These are phyloP conservation scores for Pseudocercospora cruenta DNA, from an alignment of 2,329 filamentous ascomycete genomes.

Conservation along the genomic window DNA sequence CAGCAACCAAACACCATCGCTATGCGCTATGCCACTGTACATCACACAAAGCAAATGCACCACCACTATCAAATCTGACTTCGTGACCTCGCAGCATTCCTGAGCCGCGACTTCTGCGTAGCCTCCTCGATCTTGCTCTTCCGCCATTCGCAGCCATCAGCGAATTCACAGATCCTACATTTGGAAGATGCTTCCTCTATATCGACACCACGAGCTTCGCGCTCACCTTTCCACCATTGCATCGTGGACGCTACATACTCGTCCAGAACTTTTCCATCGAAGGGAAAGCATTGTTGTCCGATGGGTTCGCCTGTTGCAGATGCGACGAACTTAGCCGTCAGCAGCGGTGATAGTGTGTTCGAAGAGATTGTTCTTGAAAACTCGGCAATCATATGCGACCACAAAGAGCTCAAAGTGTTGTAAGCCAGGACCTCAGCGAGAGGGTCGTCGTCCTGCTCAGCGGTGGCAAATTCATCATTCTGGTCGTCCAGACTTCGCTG, in stretches of 20 bases:
- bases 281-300: conserved; percentile 65
- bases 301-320: conserved; percentile 55
- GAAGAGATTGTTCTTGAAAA: conserved; percentile 48
- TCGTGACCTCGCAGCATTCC: not conserved
- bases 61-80: not conserved
- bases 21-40: not conserved
- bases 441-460: conserved; percentile 39
- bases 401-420: conserved; percentile 63
- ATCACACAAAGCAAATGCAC: not conserved
- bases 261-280: conserved; percentile 66
- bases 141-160: conserved; percentile 77
- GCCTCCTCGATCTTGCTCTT: conserved; percentile 67
- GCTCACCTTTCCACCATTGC: conserved; percentile 84
- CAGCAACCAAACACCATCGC: not conserved
- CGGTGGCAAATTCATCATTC: conserved; percentile 46
- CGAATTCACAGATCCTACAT: conserved; percentile 83
- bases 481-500: conserved; percentile 1
- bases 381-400: conserved; percentile 66
- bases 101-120: conserved; percentile 32
- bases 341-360: conserved; percentile 56
- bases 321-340: conserved; percentile 60
- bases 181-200: conserved; percentile 82
- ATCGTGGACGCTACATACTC: conserved; percentile 71
- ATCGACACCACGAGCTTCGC: conserved; percentile 72
- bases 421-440: conserved; percentile 59